Conservation (phyloP, 2,329 filamentous ascomycete genomes). For the Orbilia javanica region DNA sequence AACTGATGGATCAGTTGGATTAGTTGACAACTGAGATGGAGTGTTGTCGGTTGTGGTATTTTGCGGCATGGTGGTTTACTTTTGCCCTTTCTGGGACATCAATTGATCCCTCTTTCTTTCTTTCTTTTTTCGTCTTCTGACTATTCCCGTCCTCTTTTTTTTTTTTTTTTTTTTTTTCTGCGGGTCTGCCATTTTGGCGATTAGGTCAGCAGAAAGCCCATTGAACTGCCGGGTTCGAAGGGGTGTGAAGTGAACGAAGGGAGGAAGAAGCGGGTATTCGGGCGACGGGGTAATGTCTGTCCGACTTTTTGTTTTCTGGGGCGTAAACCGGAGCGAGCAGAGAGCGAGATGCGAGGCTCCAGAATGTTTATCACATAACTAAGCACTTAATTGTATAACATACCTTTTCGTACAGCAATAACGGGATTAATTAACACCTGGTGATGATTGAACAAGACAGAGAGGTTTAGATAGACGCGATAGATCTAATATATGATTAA, state of each 20-base stretch:
- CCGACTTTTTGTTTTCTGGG: slow-evolving; percentile 42
- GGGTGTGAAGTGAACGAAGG: too few species aligned
- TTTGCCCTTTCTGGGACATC: slow-evolving; percentile 32
- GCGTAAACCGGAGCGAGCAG: slow-evolving; percentile 20
- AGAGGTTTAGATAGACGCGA: too few species aligned
- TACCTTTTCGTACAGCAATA: not conserved
- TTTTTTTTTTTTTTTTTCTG: not conserved
- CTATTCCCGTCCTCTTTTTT: not conserved
- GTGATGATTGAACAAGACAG: too few species aligned
- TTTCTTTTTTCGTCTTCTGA: not conserved
- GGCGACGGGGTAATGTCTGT: slow-evolving; percentile 43
- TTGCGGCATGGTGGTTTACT: slow-evolving; percentile 29
- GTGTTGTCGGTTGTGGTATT: slow-evolving; percentile 40
- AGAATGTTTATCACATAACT: slow-evolving; percentile 3
- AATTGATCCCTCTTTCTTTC: not conserved
- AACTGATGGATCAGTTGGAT: slow-evolving; percentile 64
- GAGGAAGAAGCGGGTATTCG: slow-evolving; percentile 6
- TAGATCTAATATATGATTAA: too few species aligned
- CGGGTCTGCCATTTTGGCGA: slow-evolving; percentile 17
- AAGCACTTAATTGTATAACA: too few species aligned
- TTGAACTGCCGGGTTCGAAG: slow-evolving; percentile 29
- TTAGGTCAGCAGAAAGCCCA: slow-evolving; percentile 38
- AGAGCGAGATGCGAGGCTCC: not conserved
- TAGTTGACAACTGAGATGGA: not conserved
- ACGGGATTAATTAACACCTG: too few species aligned